Evolutionary conservation across 495 filamentous ascomycete genomes (phyloP), one percentile per base, ranked within the genome.

Genomic region (Penicillium ucsense): DNA sequence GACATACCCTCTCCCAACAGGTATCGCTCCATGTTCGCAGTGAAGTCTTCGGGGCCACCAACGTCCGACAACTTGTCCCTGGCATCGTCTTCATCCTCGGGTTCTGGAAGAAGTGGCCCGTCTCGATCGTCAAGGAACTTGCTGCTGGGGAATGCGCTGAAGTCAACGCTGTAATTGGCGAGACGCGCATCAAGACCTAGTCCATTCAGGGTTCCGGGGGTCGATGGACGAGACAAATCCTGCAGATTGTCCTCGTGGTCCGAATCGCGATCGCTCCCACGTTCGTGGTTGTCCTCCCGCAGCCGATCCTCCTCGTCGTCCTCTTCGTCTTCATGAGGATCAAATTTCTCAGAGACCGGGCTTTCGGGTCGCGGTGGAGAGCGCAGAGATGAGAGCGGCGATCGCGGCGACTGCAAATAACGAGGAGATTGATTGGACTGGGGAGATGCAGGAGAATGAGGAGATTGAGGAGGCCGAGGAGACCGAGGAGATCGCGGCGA

Each of bases 1-100:
- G 54, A 58, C 50, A 41, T 52, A 46, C 43, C 47, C 33, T 68
- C 64, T 4, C 70, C 71, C 51, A 67, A 63, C 43, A 78, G 57
- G 49, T 75, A 78, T 40, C 66, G 65, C 38, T 74, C 72, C 50
- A 78, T 45, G 42, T 76, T 73, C 29, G 68, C 55, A 0, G 75
- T 78, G 33, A 78, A 78, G 48, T 78, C 75, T 33, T 73, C 72
- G 1, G 75, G 75, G 0, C 75, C 75, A 5, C 71, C 73, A 27
- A 74, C 68, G 45, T 74, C 73, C 5, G 71, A 74, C 7, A 67
- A 45, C 6, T 61, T 53, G 8, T 67, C 60, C 8, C 20, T 20
- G 20, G 20, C 20, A 20, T 71, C 65, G 10, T 56, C 53, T 0
- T 51, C 53, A 6, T 62, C 46, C 8, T 61, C 57, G 30, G 57